These are phyloP conservation scores for Moricandia moricandioides DNA, from an alignment of 345 rosid genomes.

Conservation along the genomic window DNA sequence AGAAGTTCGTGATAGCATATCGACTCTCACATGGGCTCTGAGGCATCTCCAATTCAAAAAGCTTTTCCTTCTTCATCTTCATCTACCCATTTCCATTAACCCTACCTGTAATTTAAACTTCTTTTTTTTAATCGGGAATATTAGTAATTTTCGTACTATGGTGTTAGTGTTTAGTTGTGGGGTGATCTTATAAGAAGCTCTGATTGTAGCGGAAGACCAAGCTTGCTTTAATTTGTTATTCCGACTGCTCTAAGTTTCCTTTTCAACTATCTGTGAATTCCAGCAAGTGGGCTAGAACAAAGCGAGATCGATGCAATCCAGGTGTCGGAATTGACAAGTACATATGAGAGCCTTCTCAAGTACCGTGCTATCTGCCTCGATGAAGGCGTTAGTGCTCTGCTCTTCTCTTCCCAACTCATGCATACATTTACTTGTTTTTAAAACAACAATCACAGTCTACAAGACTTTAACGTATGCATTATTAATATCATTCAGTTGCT, in stretches of 20 bases:
- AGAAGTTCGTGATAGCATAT: slow-evolving; percentile 42
- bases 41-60: slow-evolving; percentile 38
- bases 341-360: slow-evolving; percentile 26
- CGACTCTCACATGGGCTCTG: slow-evolving; percentile 55
- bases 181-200: too few relatives aligned
- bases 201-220: too few relatives aligned
- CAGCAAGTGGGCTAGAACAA: slow-evolving; percentile 34
- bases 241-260: not conserved
- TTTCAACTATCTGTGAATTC: slow-evolving; percentile 10
- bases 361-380: slow-evolving; percentile 31
- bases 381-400: slow-evolving; percentile 32
- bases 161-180: too few relatives aligned
- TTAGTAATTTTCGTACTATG: not conserved
- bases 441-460: too few relatives aligned
- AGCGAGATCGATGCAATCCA: slow-evolving; percentile 32
- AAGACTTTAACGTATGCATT: too few relatives aligned
- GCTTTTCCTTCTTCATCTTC: slow-evolving; percentile 48
- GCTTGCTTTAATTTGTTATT: too few relatives aligned
- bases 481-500: not conserved
- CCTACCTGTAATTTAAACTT: slow-evolving; percentile 13
- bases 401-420: not conserved
- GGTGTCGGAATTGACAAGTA: slow-evolving; percentile 16
- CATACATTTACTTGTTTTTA: not conserved
- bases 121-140: not conserved
- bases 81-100: slow-evolving; percentile 29